Conservation (phyloP, 768 basidiomycete genomes). For the Calocera cornea region DNA sequence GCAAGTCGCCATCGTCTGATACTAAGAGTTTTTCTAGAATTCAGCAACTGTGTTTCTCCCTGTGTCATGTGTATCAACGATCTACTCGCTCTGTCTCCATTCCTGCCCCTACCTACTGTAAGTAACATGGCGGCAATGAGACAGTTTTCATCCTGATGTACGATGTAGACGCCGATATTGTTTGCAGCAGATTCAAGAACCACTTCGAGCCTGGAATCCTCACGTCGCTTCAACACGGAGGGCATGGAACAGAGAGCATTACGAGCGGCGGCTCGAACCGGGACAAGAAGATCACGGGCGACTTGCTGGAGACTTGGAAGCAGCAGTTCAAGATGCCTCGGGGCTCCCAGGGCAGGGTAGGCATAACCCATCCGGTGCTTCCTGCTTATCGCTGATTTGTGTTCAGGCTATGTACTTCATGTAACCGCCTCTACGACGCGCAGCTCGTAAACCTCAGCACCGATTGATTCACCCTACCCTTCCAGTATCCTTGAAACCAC, state of each 20-base stretch:
- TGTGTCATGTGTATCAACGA: slow-evolving; percentile 71
- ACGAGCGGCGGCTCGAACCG: neutral
- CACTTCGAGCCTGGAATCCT: neutral
- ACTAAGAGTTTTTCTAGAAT: slow-evolving; percentile 26
- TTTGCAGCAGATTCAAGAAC: neutral
- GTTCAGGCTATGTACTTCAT: neutral
- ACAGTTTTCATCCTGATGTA: too few relatives aligned
- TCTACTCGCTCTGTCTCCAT: slow-evolving; percentile 72
- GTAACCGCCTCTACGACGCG: neutral
- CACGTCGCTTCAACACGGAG: neutral
- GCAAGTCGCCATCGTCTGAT: neutral
- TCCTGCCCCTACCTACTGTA: slow-evolving; percentile 71
- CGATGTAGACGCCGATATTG: neutral
- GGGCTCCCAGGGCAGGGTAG: neutral
- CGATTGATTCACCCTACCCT: neutral
- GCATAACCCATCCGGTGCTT: neutral
- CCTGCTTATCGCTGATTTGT: neutral
- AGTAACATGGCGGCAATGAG: too few relatives aligned
- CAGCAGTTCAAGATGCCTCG: neutral
- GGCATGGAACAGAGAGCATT: neutral
- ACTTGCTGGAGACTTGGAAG: neutral
- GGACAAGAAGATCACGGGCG: neutral
- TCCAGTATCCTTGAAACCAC: too few relatives aligned
- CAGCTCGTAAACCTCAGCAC: neutral
- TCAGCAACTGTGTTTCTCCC: slow-evolving; percentile 55